phyloP scores from a whole-genome alignment of 202 grass and related monocot species.

The Dendrocalamus latiflorus region DNA sequence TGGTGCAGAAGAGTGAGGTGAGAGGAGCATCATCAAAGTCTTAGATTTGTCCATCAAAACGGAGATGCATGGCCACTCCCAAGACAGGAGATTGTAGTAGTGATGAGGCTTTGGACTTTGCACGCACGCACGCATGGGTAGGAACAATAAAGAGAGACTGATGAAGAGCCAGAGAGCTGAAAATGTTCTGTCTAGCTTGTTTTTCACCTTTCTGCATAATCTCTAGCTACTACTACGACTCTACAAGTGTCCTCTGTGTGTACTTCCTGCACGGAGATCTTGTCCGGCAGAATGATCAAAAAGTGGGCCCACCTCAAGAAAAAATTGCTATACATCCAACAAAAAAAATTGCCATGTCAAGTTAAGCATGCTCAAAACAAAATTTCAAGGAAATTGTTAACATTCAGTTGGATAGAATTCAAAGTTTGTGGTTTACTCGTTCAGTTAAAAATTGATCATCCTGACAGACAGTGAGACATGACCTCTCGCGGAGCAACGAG shows the following conservation, averaged over 20 bases:
- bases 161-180: not conserved
- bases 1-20: conserved; percentile 12
- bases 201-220: too few species aligned
- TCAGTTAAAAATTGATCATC: not conserved
- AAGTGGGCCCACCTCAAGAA: not conserved
- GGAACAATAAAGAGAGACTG: not conserved
- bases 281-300: not conserved
- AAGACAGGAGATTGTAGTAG: not conserved
- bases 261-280: conserved; percentile 13
- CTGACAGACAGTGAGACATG: not conserved
- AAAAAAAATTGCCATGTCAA: not conserved
- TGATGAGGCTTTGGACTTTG: conserved; percentile 13
- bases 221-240: too few species aligned
- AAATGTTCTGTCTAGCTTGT: too few species aligned
- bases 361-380: not conserved
- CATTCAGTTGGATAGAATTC: not conserved
- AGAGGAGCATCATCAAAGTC: conserved; percentile 7
- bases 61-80: too few species aligned
- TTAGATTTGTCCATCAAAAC: conserved; percentile 12
- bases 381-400: too few species aligned
- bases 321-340: not conserved
- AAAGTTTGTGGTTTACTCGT: not conserved
- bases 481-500: not conserved
- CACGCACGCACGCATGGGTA: conserved; percentile 27
- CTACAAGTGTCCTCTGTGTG: conserved; percentile 2